phyloP scores from a whole-genome alignment of 106 monocot genomes.

The Allium fistulosum region DNA sequence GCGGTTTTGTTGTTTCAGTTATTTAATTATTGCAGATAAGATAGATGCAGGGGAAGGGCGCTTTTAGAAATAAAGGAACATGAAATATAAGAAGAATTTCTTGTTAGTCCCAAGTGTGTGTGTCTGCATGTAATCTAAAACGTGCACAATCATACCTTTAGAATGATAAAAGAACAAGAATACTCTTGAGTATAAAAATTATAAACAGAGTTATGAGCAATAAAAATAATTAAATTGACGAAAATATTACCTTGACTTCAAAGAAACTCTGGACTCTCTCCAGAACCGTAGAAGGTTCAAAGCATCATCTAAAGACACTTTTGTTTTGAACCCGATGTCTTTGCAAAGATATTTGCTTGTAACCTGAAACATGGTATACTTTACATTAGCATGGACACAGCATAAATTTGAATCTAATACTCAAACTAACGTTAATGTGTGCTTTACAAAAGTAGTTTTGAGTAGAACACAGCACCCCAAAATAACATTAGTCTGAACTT shows the following conservation, averaged over 20 bases:
- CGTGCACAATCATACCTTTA: too few relatives aligned
- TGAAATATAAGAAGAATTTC: too few relatives aligned
- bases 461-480: too few relatives aligned
- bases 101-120: too few relatives aligned
- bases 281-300: constrained; percentile 39
- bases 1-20: too few relatives aligned
- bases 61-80: too few relatives aligned
- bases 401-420: not conserved
- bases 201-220: not conserved
- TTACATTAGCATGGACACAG: not conserved
- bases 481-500: too few relatives aligned
- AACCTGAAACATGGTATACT: constrained; percentile 26
- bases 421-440: too few relatives aligned
- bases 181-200: not conserved
- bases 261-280: constrained; percentile 25
- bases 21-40: too few relatives aligned
- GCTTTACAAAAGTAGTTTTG: too few relatives aligned
- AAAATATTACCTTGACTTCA: constrained; percentile 42
- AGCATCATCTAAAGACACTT: constrained; percentile 73
- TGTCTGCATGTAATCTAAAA: too few relatives aligned
- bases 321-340: constrained; percentile 76
- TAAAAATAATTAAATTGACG: not conserved
- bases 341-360: constrained; percentile 67
- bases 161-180: not conserved
- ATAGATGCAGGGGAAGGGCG: too few relatives aligned